These are phyloP conservation scores for Phytophthora melonis DNA, from an alignment of 352 stramenopile species.

Conservation along the genomic window DNA sequence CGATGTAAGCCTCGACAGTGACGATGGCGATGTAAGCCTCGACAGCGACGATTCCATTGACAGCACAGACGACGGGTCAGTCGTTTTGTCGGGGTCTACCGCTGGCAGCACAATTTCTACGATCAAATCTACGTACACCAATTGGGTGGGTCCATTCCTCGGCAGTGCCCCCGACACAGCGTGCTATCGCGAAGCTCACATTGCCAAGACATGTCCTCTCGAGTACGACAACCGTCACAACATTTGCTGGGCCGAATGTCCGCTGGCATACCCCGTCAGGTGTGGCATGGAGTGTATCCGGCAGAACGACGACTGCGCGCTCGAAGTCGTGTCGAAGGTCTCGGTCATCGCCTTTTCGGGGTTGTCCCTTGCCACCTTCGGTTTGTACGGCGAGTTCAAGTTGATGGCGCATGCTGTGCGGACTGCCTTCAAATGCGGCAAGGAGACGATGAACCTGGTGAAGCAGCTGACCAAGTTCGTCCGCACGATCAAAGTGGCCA, in stretches of 20 bases:
- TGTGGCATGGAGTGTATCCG: slow-evolving; percentile 51
- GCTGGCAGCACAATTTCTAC: slow-evolving; percentile 12
- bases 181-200: slow-evolving; percentile 47
- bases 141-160: slow-evolving; percentile 36
- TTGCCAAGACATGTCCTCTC: slow-evolving; percentile 34
- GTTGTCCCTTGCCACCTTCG: slow-evolving; percentile 30
- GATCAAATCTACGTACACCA: slow-evolving; percentile 27
- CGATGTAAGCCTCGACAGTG: background rate
- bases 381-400: slow-evolving; percentile 30
- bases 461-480: slow-evolving; percentile 39
- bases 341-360: slow-evolving; percentile 14
- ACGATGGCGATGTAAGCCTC: background rate
- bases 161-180: slow-evolving; percentile 32
- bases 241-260: slow-evolving; percentile 48
- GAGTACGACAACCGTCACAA: slow-evolving; percentile 30
- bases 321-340: slow-evolving; percentile 42
- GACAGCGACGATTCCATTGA: slow-evolving; percentile 10
- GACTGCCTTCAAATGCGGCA: slow-evolving; percentile 35
- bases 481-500: slow-evolving; percentile 26
- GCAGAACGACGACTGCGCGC: slow-evolving; percentile 46
- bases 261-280: slow-evolving; percentile 42
- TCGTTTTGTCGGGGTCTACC: background rate
- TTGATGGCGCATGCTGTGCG: slow-evolving; percentile 30
- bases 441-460: slow-evolving; percentile 37
- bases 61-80: slow-evolving; percentile 7